A percentile compares a stretch with the other conserved stretches of the same genome.
Evolutionary conservation across 176 grass and related monocot genomes (phyloP).

Genomic region (Pontederia paniculata): DNA sequence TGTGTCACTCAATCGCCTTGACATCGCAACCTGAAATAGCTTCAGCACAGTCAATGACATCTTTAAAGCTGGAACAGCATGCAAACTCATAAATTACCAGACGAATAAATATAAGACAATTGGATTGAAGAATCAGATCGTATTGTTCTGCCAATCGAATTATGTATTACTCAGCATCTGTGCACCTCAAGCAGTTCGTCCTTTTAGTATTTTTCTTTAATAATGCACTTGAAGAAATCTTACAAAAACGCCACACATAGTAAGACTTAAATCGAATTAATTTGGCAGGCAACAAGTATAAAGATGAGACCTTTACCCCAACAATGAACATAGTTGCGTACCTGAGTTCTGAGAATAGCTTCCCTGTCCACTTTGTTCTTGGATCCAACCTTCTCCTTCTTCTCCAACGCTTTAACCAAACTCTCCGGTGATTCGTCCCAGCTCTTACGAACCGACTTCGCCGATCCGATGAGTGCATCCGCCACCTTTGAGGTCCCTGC

Average conservation of each 20-base stretch:
- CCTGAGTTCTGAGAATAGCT: slow-evolving; percentile 70
- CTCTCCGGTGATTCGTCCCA: slow-evolving; percentile 57
- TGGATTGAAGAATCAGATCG: no score
- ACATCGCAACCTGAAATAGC: slow-evolving; percentile 52
- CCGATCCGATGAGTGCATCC: slow-evolving; percentile 41
- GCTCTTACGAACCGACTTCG: slow-evolving; percentile 63
- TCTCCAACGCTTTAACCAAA: slow-evolving; percentile 23
- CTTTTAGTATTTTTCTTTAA: no score
- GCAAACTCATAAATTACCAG: neutral
- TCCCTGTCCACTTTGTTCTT: slow-evolving; percentile 45
- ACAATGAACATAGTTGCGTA: slow-evolving; percentile 10
- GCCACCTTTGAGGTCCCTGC: slow-evolving; percentile 70
- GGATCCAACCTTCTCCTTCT: slow-evolving; percentile 30
- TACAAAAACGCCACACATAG: no score
- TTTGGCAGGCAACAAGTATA: no score
- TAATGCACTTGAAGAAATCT: no score
- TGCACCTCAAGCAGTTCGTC: no score
- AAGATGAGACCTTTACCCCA: neutral
- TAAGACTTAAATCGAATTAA: no score
- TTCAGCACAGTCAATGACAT: no score
- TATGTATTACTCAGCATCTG: no score
- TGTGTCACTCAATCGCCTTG: slow-evolving; percentile 47
- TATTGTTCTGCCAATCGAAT: no score
- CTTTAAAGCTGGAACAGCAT: slow-evolving; percentile 5
- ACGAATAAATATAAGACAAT: no score